Base-by-base conservation (phyloP, 192 early-diverging fungal species). In the Jimgerdemannia flammicorona region DNA sequence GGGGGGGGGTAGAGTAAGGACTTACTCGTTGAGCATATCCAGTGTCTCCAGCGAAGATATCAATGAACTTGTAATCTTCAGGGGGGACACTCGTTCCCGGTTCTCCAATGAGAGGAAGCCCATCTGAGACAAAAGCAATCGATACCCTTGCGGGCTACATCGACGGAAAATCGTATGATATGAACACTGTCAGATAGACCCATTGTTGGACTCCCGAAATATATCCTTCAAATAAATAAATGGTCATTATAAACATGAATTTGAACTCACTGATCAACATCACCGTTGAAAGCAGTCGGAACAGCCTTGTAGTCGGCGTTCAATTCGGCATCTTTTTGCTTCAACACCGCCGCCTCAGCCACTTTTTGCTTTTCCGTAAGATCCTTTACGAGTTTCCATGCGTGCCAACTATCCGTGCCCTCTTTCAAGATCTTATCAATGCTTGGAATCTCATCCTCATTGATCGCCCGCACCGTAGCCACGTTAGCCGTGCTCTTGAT, bases 11-110 rank as follows among this genome's bases (percentile, higher is more conserved):
- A 29, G 29, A 29, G 29, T 29, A 43, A 63, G 14, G 9, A 72
- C 85, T 81, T 85, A 91, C 91, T 93, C 93, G 69, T 89, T 86
- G 40, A 94, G 67, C 14, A 65, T 72, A 75, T 95, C 93, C 3
- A 83, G 43, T n/a, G 75, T 79, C 9, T 68, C 67, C 0, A 93
- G 72, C 69, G 79, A 80, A 67, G 90, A 85, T 17, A 20, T 79
- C 78, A 66, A 91, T 74, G 40, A 93, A 67, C 3, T 75, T 77
- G 40, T 94, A 9, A 94, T 84, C n/a, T 74, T 76, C 41, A 95
- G 72, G 3, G 93, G 92, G 29, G 86, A 83, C 43, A 95, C 76
- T 39, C 85, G 86, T 11, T 84, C 80, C 43, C 88, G 79, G 67
- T 85, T 90, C 44, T 93, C 86, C 0, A 88, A 74, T 6, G 83